Conservation (phyloP, 306 rosid species). For the Acmispon strigosus region DNA sequence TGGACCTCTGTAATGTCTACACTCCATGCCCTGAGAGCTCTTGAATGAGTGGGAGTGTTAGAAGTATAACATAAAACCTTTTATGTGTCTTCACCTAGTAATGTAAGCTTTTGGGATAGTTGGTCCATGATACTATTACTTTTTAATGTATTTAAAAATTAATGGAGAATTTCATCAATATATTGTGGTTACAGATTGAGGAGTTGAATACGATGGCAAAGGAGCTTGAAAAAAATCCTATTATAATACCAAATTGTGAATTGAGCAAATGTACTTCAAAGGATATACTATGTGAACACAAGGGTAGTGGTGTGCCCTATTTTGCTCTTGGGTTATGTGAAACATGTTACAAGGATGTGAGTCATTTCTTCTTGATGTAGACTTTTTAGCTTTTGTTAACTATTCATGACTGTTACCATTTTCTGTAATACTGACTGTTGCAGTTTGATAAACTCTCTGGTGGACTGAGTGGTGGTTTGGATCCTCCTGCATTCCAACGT, state of each 20-base stretch:
- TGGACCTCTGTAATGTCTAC: too few species aligned
- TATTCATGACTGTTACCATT: not conserved
- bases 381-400: not conserved
- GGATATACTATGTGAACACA: slow-evolving; percentile 58
- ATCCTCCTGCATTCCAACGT: slow-evolving; percentile 80
- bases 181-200: slow-evolving; percentile 34
- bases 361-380: slow-evolving; percentile 12
- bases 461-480: slow-evolving; percentile 67
- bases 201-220: slow-evolving; percentile 40
- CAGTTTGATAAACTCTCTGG: slow-evolving; percentile 70
- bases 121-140: too few species aligned
- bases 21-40: too few species aligned
- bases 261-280: slow-evolving; percentile 12
- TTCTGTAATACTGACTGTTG: slow-evolving; percentile 14
- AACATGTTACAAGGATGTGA: slow-evolving; percentile 57
- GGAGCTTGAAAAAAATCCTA: slow-evolving; percentile 28
- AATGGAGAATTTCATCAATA: slow-evolving; percentile 23
- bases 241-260: slow-evolving; percentile 14
- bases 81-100: too few species aligned
- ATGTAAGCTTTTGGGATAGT: too few species aligned
- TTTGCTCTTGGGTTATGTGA: slow-evolving; percentile 64
- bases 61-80: too few species aligned
- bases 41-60: too few species aligned
- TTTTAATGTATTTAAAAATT: not conserved
- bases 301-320: slow-evolving; percentile 34